Percentiles rank a stretch among this genome's conserved stretches.
phyloP scores from a whole-genome alignment of 164 flowering plant species.

The Vitis rupestris region DNA sequence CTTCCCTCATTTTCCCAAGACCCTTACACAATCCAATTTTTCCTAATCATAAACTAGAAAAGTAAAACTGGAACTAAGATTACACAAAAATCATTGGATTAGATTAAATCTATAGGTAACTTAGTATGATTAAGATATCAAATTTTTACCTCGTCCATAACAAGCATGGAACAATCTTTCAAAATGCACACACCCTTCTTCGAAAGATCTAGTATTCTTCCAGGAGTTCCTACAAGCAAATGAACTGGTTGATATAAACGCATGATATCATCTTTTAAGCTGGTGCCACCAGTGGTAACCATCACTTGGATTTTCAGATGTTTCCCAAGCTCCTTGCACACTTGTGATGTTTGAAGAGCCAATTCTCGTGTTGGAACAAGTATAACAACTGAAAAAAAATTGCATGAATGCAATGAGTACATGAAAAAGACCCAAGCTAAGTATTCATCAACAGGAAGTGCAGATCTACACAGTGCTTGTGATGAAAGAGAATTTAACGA shows the following conservation, averaged over 20 bases:
- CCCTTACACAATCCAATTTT: not conserved
- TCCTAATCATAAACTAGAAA: not conserved
- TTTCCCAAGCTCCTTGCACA: conserved; percentile 96
- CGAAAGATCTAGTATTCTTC: conserved; percentile 92
- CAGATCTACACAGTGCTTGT: too few relatives aligned
- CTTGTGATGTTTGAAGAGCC: conserved; percentile 99
- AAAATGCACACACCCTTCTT: conserved; percentile 86
- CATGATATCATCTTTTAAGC: conserved; percentile 98
- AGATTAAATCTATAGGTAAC: not conserved
- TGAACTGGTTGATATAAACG: conserved; percentile 97
- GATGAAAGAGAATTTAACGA: too few relatives aligned
- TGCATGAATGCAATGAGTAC: not conserved
- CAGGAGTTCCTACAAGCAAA: conserved; percentile 97
- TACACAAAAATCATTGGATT: not conserved
- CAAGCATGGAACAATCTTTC: conserved; percentile 87
- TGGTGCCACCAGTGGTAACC: conserved; percentile 98
- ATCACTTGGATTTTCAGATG: conserved; percentile 91
- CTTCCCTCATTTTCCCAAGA: not conserved
- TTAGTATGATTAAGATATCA: not conserved
- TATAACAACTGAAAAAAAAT: conserved; percentile 65
- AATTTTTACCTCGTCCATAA: conserved; percentile 88
- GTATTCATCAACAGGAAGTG: too few relatives aligned
- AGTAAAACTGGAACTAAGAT: not conserved
- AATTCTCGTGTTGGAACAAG: conserved; percentile 94
- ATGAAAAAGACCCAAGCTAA: not conserved